Evolutionary conservation across 495 filamentous ascomycete genomes (phyloP).

Genomic region (Neurospora sp.): DNA sequence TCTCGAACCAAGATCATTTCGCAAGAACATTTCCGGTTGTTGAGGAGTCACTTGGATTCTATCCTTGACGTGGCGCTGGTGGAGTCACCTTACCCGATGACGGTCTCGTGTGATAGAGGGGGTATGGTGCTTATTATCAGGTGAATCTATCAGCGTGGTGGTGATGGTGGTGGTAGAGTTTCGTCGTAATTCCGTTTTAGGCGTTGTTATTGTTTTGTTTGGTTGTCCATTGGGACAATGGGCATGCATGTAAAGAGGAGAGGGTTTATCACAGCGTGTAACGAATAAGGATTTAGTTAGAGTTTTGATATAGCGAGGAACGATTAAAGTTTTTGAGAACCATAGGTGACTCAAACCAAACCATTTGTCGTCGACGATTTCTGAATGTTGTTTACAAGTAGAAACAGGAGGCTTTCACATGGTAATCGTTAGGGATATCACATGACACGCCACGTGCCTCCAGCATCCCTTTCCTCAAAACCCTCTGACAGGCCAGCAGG

Average conservation of each 20-base stretch:
- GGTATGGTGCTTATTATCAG: conserved; percentile 84
- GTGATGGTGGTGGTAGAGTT: background rate
- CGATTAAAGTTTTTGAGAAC: background rate
- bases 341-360: background rate
- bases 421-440: background rate
- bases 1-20: conserved; percentile 80
- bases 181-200: background rate
- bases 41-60: conserved; percentile 79
- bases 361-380: background rate
- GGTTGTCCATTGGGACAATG: background rate
- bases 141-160: conserved; percentile 9
- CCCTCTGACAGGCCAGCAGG: too few species aligned
- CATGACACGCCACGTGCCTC: background rate
- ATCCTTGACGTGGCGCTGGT: conserved; percentile 82
- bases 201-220: background rate
- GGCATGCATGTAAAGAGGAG: background rate
- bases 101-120: conserved; percentile 79
- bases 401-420: background rate
- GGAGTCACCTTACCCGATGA: conserved; percentile 86
- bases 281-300: background rate
- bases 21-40: conserved; percentile 72
- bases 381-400: background rate
- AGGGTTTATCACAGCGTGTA: background rate
- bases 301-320: background rate
- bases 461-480: too few species aligned